A percentile compares a stretch with the other conserved stretches of the same genome.
Conservation (phyloP, 306 rosid species). For the Medicago arabica region DNA sequence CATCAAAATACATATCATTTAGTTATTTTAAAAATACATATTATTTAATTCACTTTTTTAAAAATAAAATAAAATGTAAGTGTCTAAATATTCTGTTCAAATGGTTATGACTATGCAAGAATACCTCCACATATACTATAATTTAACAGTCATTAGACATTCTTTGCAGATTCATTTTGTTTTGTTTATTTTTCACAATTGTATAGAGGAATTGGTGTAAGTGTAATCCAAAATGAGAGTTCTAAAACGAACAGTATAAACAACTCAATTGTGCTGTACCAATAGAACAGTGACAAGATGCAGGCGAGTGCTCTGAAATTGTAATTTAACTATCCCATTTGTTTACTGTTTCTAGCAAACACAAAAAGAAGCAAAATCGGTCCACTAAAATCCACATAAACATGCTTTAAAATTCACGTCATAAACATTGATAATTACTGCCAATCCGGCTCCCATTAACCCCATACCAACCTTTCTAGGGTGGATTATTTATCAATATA, state of each 20-base stretch:
- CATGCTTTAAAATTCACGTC: constrained; percentile 51
- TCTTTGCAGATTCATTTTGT: constrained; percentile 31
- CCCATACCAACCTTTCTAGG: constrained; percentile 32
- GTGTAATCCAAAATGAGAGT: constrained; percentile 40
- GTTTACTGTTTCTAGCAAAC: constrained; percentile 1
- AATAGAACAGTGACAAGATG: constrained; percentile 27
- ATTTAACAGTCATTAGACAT: constrained; percentile 6
- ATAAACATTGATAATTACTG: constrained; percentile 35
- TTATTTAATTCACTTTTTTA: no score
- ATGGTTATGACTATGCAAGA: no score
- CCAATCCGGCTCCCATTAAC: constrained; percentile 35
- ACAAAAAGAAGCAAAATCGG: constrained; percentile 33
- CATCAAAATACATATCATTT: no score
- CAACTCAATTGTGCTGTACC: constrained; percentile 29
- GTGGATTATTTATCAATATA: neutral
- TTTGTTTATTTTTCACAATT: constrained; percentile 2
- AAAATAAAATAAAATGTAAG: no score
- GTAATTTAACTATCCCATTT: constrained; percentile 17
- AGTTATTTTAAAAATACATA: no score
- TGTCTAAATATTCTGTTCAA: no score
- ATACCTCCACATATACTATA: neutral
- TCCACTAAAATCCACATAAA: constrained; percentile 33
- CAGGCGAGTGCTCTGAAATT: constrained; percentile 16
- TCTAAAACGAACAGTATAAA: constrained; percentile 8
- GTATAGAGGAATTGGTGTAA: constrained; percentile 22